Evolutionary conservation across 306 rosid species (phyloP).

Genomic region (Dalbergia cochinchinensis): DNA sequence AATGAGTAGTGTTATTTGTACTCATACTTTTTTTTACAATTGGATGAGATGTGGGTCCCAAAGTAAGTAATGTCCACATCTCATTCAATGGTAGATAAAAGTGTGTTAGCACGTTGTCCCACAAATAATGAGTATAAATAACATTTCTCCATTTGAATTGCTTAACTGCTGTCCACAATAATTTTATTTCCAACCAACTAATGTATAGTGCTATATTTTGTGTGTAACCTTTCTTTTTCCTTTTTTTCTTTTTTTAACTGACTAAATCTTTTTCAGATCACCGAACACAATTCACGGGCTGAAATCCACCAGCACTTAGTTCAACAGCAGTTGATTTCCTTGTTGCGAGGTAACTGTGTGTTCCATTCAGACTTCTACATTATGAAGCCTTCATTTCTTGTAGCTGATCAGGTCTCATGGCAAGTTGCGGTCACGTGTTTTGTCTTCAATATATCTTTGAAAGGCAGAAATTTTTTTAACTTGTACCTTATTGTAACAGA

Average conservation of each 20-base stretch:
- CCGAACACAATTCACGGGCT: constrained; percentile 59
- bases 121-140: no score
- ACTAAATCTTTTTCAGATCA: constrained; percentile 63
- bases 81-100: no score
- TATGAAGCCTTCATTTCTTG: constrained; percentile 43
- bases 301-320: constrained; percentile 56
- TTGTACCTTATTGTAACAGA: constrained; percentile 60
- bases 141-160: constrained; percentile 28
- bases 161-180: constrained; percentile 12
- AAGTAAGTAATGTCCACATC: no score
- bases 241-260: constrained; percentile 33
- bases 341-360: constrained; percentile 68
- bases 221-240: constrained; percentile 28
- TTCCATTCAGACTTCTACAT: constrained; percentile 33
- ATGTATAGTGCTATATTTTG: constrained; percentile 20
- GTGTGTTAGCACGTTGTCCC: no score
- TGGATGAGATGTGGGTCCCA: no score
- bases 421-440: constrained; percentile 13
- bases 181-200: constrained; percentile 16
- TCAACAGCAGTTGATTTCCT: constrained; percentile 62
- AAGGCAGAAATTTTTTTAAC: constrained; percentile 38
- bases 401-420: constrained; percentile 3
- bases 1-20: no score
- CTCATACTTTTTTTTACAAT: no score
- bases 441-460: constrained; percentile 41